These are phyloP conservation scores for Colletotrichum caudatum DNA, from an alignment of 2,329 filamentous ascomycete genomes.

Conservation along the genomic window DNA sequence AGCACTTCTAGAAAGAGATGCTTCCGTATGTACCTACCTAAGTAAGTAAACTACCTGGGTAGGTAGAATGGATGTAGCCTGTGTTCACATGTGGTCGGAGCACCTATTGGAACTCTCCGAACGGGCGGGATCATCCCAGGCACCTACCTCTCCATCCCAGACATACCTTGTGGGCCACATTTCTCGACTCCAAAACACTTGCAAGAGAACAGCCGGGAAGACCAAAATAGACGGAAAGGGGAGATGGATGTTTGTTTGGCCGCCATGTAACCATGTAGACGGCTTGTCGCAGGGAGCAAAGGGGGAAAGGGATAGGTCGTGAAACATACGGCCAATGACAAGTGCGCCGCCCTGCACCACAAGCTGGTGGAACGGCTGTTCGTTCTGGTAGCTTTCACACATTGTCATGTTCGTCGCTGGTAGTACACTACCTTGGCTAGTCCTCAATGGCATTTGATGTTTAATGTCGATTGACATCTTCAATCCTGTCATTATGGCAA, in stretches of 20 bases:
- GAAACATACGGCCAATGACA: conserved; percentile 37
- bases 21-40: background rate
- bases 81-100: conserved; percentile 22
- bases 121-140: conserved; percentile 35
- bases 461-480: background rate
- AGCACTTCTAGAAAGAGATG: background rate
- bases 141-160: conserved; percentile 24
- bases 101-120: conserved; percentile 29
- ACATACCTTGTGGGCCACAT: conserved; percentile 1
- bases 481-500: background rate
- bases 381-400: background rate
- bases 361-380: conserved; percentile 7
- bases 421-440: background rate
- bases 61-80: conserved; percentile 10
- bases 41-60: too few species aligned
- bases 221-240: conserved; percentile 36
- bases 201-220: background rate
- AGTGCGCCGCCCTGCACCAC: conserved; percentile 14
- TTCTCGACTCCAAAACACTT: conserved; percentile 23
- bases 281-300: conserved; percentile 18
- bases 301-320: background rate
- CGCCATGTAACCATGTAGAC: conserved; percentile 29
- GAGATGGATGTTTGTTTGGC: conserved; percentile 24
- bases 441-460: conserved; percentile 1
- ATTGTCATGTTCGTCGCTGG: conserved; percentile 1